Percentiles rank a stretch among this genome's conserved stretches.
These are phyloP conservation scores for Coniosporium apollinis DNA, from an alignment of 495 filamentous ascomycete species.

Conservation along the genomic window DNA sequence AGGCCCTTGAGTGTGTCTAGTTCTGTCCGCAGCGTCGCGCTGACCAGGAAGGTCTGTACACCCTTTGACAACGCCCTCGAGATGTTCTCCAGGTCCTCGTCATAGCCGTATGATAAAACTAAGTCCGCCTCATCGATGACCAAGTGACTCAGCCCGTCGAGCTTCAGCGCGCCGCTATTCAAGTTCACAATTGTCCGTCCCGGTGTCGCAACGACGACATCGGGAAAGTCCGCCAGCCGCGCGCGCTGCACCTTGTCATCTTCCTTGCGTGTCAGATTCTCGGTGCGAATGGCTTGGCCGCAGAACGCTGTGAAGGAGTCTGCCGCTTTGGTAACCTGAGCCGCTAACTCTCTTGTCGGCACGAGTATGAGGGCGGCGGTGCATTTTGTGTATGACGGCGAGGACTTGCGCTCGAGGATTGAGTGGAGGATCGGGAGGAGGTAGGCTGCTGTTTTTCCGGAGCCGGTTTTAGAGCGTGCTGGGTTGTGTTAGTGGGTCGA, in stretches of 20 bases:
- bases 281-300: constrained; percentile 57
- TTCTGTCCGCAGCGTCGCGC: constrained; percentile 75
- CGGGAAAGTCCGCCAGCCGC: constrained; percentile 71
- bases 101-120: constrained; percentile 87
- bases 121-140: constrained; percentile 94
- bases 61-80: constrained; percentile 62
- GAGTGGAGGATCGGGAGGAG: constrained; percentile 73
- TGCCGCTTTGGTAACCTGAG: constrained; percentile 65
- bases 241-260: constrained; percentile 73
- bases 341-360: constrained; percentile 82
- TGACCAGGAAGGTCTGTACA: constrained; percentile 83
- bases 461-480: constrained; percentile 78
- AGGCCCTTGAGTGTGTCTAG: constrained; percentile 70
- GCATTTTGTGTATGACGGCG: constrained; percentile 16
- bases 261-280: constrained; percentile 77
- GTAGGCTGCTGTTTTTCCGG: constrained; percentile 95
- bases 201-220: constrained; percentile 81
- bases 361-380: constrained; percentile 71
- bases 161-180: constrained; percentile 47
- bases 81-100: constrained; percentile 69
- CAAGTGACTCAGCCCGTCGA: constrained; percentile 55
- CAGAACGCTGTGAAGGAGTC: constrained; percentile 64
- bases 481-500: constrained; percentile 14
- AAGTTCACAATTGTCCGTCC: constrained; percentile 55
- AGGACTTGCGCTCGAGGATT: constrained; percentile 61